phyloP scores from a whole-genome alignment of 2,329 filamentous ascomycete species.

The Nigrograna mackinnonii region DNA sequence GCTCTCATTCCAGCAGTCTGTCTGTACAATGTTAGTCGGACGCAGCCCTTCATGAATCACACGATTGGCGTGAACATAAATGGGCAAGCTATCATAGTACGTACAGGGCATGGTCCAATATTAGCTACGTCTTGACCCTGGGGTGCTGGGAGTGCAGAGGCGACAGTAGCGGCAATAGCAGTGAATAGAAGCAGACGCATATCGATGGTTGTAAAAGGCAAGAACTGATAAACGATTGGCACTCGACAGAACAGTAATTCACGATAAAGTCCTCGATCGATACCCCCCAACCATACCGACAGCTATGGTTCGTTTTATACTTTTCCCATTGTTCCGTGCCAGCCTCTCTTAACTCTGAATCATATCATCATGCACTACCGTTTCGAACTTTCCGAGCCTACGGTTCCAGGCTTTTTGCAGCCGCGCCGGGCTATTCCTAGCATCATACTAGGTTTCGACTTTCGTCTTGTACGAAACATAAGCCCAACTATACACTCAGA shows the following conservation, averaged over 20 bases:
- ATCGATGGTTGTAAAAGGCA: slow-evolving; percentile 1
- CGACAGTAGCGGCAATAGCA: slow-evolving; percentile 5
- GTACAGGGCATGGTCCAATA: slow-evolving; percentile 30
- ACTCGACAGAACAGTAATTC: slow-evolving; percentile 4
- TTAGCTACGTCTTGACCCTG: slow-evolving; percentile 15
- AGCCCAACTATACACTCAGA: too few relatives aligned
- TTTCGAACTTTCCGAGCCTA: slow-evolving; percentile 20
- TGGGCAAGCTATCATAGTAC: slow-evolving; percentile 3
- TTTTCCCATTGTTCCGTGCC: slow-evolving; percentile 4
- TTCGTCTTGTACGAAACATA: too few relatives aligned
- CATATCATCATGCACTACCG: slow-evolving; percentile 18
- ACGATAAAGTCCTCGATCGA: slow-evolving; percentile 3
- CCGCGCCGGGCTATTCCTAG: too few relatives aligned
- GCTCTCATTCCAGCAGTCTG: slow-evolving; percentile 37
- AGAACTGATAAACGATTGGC: slow-evolving; percentile 6
- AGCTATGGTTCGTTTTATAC: slow-evolving; percentile 6
- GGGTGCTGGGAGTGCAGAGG: slow-evolving; percentile 6
- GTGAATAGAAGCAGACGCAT: slow-evolving; percentile 15
- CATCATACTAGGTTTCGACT: too few relatives aligned
- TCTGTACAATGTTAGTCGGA: slow-evolving; percentile 13
- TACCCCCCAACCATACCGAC: background rate
- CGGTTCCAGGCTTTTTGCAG: too few relatives aligned
- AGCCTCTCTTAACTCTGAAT: slow-evolving; percentile 7
- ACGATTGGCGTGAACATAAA: background rate
- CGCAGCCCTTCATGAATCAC: too few relatives aligned